Conservation (phyloP, 1,284 basidiomycete genomes). For the Ustilago xerochloae region DNA sequence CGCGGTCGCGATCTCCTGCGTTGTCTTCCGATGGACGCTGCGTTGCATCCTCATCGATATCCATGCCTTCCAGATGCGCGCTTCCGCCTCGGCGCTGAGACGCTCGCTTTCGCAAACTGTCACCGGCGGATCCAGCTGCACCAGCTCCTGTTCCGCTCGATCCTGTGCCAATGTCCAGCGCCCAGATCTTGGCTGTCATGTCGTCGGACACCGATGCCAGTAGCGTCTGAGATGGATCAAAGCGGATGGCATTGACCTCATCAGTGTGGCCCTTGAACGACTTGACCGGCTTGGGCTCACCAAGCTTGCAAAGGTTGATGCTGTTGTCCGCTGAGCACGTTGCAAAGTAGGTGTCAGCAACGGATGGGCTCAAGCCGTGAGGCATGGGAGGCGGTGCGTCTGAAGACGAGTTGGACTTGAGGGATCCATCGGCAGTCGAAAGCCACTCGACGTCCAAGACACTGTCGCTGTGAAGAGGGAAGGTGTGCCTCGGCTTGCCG, state of each 20-base stretch:
- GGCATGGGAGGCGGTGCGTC: conserved; percentile 47
- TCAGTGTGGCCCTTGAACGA: conserved; percentile 64
- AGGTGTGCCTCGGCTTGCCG: conserved; percentile 66
- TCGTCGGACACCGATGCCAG: conserved; percentile 66
- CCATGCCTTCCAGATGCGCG: conserved; percentile 52
- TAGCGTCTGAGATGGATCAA: conserved; percentile 65
- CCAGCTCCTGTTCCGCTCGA: conserved; percentile 13
- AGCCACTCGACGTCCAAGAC: conserved; percentile 68
- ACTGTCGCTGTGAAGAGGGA: conserved; percentile 61
- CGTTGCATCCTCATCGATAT: conserved; percentile 42
- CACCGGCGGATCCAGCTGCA: conserved; percentile 15
- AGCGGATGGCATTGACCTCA: conserved; percentile 67
- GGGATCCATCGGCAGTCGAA: conserved; percentile 47
- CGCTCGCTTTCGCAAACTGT: conserved; percentile 38
- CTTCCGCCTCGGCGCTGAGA: conserved; percentile 53
- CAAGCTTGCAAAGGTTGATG: conserved; percentile 63
- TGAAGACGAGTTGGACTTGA: conserved; percentile 31
- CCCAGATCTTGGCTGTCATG: conserved; percentile 62
- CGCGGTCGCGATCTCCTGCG: conserved; percentile 31
- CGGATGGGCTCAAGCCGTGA: conserved; percentile 46
- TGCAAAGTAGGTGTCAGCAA: conserved; percentile 64
- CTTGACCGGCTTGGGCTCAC: conserved; percentile 63
- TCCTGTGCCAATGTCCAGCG: conserved; percentile 46
- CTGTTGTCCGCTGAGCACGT: conserved; percentile 66
- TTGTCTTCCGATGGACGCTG: conserved; percentile 34